phyloP scores from a whole-genome alignment of 768 basidiomycete species.

The Macrolepiota albuminosa region DNA sequence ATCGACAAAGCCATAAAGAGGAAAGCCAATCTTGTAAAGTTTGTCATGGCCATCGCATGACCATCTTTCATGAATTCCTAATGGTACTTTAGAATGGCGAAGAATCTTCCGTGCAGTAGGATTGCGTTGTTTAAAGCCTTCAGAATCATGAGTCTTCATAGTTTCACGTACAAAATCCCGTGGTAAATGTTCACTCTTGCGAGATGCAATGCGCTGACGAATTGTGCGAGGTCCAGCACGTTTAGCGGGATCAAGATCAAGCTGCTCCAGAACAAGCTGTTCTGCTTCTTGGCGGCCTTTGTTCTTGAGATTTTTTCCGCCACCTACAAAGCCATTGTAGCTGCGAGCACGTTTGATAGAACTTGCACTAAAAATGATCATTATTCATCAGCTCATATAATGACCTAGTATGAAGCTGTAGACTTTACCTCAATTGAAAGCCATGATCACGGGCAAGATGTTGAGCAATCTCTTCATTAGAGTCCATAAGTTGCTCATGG shows the following conservation, averaged over 20 bases:
- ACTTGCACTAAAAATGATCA: not conserved
- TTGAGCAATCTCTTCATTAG: not conserved
- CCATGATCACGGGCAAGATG: not conserved
- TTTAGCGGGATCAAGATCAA: not conserved
- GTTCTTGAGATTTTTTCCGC: not conserved
- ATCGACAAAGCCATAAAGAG: slow-evolving; percentile 22
- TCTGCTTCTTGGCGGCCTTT: not conserved
- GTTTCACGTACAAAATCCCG: not conserved
- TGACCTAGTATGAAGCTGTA: too few relatives aligned
- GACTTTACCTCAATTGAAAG: not conserved
- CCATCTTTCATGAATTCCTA: not conserved
- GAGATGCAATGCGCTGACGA: not conserved
- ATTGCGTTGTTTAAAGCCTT: not conserved
- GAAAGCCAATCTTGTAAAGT: slow-evolving; percentile 32
- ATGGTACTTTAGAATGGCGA: slow-evolving; percentile 29
- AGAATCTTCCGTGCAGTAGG: not conserved
- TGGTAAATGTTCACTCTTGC: not conserved
- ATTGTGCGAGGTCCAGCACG: not conserved
- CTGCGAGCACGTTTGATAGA: not conserved
- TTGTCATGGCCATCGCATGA: not conserved
- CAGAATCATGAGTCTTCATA: too few relatives aligned
- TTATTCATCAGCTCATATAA: too few relatives aligned
- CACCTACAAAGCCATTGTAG: not conserved
- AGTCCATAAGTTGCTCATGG: not conserved
- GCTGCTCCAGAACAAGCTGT: not conserved